A percentile compares a stretch with the other conserved stretches of the same genome.
Evolutionary conservation across 352 stramenopile species (phyloP).

Genomic region (Globisporangium cystogenes): DNA sequence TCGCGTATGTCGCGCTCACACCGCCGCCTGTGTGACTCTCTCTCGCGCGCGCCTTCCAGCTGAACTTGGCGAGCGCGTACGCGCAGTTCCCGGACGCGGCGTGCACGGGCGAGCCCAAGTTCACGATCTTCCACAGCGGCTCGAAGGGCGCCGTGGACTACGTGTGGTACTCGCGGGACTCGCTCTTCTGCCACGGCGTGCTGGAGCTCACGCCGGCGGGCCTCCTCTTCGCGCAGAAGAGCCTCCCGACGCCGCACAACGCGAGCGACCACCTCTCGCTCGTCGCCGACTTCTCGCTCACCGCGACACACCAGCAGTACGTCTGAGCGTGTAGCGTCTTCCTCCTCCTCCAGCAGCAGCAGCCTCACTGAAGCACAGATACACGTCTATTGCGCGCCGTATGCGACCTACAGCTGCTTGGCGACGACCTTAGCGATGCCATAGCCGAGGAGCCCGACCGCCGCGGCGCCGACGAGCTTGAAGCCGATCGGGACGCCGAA

Average conservation of each 20-base stretch:
- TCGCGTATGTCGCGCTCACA: not conserved
- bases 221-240: slow-evolving; percentile 39
- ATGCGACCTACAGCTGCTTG: slow-evolving; percentile 30
- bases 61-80: slow-evolving; percentile 58
- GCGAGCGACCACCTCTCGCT: slow-evolving; percentile 66
- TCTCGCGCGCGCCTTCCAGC: slow-evolving; percentile 13
- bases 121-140: slow-evolving; percentile 60
- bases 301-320: slow-evolving; percentile 8
- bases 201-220: slow-evolving; percentile 52
- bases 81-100: slow-evolving; percentile 36
- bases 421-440: slow-evolving; percentile 48
- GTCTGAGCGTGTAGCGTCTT: too few species aligned
- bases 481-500: slow-evolving; percentile 70
- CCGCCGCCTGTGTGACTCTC: not conserved
- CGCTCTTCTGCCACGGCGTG: slow-evolving; percentile 54
- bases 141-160: slow-evolving; percentile 65
- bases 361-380: not conserved
- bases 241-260: slow-evolving; percentile 46
- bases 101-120: slow-evolving; percentile 63
- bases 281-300: slow-evolving; percentile 53
- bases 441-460: slow-evolving; percentile 57
- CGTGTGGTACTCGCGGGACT: slow-evolving; percentile 51
- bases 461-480: slow-evolving; percentile 42
- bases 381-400: not conserved
- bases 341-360: too few species aligned